phyloP scores from a whole-genome alignment of 2,329 filamentous ascomycete genomes.

The Penicillium sp. region DNA sequence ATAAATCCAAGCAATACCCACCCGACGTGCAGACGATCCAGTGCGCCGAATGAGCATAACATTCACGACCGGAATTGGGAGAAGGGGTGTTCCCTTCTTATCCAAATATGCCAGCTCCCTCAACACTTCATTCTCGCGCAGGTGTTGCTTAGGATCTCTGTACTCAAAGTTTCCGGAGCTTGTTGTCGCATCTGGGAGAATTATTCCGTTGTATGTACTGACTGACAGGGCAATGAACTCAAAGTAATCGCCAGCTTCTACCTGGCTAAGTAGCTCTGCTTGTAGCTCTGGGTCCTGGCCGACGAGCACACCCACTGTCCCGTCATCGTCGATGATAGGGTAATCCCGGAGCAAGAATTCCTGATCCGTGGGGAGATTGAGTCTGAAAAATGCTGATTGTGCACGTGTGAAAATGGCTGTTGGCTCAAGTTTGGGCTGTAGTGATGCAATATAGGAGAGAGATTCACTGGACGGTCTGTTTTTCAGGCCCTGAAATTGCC shows the following conservation, averaged over 20 bases:
- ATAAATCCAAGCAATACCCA: not conserved
- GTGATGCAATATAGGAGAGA: not conserved
- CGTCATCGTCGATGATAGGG: not conserved
- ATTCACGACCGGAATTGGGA: not conserved
- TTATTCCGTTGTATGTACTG: not conserved
- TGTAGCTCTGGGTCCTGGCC: not conserved
- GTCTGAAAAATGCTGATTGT: not conserved
- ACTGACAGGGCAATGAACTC: not conserved
- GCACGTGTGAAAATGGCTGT: not conserved
- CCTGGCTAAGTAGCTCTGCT: not conserved
- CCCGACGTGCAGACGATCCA: not conserved
- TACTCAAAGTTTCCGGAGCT: not conserved
- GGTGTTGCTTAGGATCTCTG: not conserved
- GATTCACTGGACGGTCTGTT: not conserved
- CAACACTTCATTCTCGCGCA: not conserved
- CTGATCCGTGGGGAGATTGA: not conserved
- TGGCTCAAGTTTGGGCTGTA: not conserved
- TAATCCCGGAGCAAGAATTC: not conserved
- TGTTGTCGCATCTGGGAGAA: not conserved
- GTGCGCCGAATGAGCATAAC: not conserved
- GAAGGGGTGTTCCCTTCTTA: not conserved
- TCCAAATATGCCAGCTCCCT: not conserved
- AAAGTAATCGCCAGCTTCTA: not conserved
- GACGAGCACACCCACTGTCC: not conserved
- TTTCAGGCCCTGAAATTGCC: not conserved